Evolutionary conservation across 2,329 filamentous ascomycete genomes (phyloP), one percentile per base, ranked within the genome.

Genomic region (Penicillium sp.): DNA sequence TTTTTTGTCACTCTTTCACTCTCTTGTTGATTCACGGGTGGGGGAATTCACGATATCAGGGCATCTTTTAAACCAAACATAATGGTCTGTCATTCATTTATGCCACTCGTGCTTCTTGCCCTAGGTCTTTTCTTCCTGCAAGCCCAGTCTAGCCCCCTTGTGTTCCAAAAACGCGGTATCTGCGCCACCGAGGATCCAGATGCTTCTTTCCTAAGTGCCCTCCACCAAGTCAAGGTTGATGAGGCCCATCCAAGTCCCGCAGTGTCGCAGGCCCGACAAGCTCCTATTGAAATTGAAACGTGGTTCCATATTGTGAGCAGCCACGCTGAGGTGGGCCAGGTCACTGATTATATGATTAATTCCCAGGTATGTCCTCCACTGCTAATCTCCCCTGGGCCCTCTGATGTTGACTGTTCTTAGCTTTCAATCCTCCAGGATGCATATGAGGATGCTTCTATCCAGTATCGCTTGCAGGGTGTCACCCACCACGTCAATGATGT

Each of bases 401-500:
- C 21, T 43, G 21, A 14, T 33, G 16, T 22, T 45, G 1, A 45
- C 21, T 22, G 31, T 19, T 6, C 19, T 14, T 51, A 75, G 73
- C 47, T 75, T 52, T 64, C 64, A 10, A 73, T 73, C 41, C 65
- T 78, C 9, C 82, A 82, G 73, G 70, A 75, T 35, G 73, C 77
- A 41, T 82, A 83, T 71, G 58, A 63, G 41, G 69, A 73, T 48
- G 66, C 73, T 3, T 75, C 75, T 56, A 81, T 86, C 63, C 69
- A 67, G 9, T 86, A 84, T 74, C 75, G 71, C 29, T 75, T 85
- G 10, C 63, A 73, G 52, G 77, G 79, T 56, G 74, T 81, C 29
- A 79, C 77, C 24, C 82, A 78, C 62, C 82, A 76, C 35, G 73
- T 77, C 56, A 85, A 84, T 71, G 78, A 83, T 62, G 73, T 72